These are phyloP conservation scores for Colletotrichum sp. DNA, from an alignment of 2,329 filamentous ascomycete genomes.

Conservation along the genomic window DNA sequence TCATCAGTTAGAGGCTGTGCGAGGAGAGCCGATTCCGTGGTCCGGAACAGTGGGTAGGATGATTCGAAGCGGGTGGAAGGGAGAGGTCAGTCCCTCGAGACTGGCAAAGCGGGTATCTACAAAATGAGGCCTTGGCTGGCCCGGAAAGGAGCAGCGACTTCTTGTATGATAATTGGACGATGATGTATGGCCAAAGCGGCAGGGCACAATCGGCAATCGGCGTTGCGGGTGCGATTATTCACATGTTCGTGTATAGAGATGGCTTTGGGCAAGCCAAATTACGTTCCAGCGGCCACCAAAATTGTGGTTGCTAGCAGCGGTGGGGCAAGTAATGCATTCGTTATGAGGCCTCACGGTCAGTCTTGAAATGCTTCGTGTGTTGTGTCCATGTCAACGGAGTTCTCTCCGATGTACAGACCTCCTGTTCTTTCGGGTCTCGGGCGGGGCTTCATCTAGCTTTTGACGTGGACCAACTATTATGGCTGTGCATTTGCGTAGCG, in stretches of 20 bases:
- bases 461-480: not conserved
- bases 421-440: not conserved
- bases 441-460: not conserved
- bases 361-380: not conserved
- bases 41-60: not conserved
- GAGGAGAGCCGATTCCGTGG: not conserved
- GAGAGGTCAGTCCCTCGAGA: not conserved
- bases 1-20: slow-evolving; percentile 32
- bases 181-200: slow-evolving; percentile 18
- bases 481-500: not conserved
- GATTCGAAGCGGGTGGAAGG: not conserved
- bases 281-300: not conserved
- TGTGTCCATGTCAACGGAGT: not conserved
- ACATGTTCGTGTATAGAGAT: slow-evolving; percentile 12
- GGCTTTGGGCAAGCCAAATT: not conserved
- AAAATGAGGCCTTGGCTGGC: not conserved
- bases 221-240: slow-evolving; percentile 17
- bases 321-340: slow-evolving; percentile 6
- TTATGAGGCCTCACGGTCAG: not conserved
- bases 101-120: not conserved
- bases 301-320: not conserved
- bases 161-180: slow-evolving; percentile 21
- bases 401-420: not conserved
- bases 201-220: slow-evolving; percentile 15
- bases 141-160: slow-evolving; percentile 8